Evolutionary conservation across 129 eudicot species (phyloP), one percentile per base, ranked within the genome.

Genomic region (Artemisia tridentata): DNA sequence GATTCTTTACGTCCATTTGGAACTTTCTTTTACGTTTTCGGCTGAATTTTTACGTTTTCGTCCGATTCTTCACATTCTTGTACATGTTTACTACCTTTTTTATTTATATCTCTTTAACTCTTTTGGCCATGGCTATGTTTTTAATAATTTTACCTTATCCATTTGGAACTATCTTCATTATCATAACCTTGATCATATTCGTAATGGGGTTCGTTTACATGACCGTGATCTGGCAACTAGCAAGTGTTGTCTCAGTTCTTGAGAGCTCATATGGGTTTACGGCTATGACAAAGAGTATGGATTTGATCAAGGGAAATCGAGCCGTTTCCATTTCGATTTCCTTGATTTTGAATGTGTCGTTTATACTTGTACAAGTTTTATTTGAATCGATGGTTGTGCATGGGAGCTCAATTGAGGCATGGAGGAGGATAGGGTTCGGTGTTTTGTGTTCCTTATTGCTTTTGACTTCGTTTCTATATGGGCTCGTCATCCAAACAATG

Each of bases 201-300:
- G 7, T 41, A 1, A 29, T 71, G 17, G 96, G 83, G 29, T 76
- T 74, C 8, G 75, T 84, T 1, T 90, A 90, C 43, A 64, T 90
- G 57, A 79, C 80, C 8, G 50, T 84, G 3, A 53, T 90, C 2
- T 86, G 91, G 91, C 87, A 90, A 21, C 65, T 90, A 3, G 93
- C 96, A 3, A 82, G 79, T 15, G 88, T 86, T 45, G 83, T 90
- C 3, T 72, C 95, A 0, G 91, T 90, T 27, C 65, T 86, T 23
- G 96, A 90, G 21, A 79, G 87, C 25, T 56, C 81, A 5, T 84
- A 82, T 12, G 96, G 96, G 53, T 1, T 86, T 14, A 71, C n/a
- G 78, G 95, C 97, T 1, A 85, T 91, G 95, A 31, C 11, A n/a
- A 90, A 90, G 45, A 75, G 86, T 62, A 72, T 58, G 48, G 72